Evolutionary conservation across 208 protist species (phyloP), one percentile per base, ranked within the genome.

Genomic region (Sergeia podlipaevii): DNA sequence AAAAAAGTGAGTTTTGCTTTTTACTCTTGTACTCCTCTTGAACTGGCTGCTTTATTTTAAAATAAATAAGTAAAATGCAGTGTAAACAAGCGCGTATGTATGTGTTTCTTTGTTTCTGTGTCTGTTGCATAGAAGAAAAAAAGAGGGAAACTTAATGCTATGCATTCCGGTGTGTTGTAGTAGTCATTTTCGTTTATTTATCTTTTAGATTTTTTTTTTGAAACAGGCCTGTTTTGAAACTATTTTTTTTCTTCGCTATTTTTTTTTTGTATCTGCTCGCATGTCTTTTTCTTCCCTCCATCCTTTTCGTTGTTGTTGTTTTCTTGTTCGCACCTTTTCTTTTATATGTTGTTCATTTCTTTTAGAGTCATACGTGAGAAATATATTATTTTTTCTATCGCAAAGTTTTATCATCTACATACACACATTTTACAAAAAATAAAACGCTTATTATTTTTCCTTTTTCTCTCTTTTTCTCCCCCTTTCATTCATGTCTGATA

Each of bases 181-280:
- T 5, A 5, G 28, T 11, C 45, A 4, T 30, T 39, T 27, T 18
- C 38, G 21, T 63, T 54, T 11, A 13, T 52, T 41, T 59, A 23
- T 51, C 45, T 38, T 36, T 58, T 26, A 5, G 20, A 4, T 24
- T 58, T 39, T 6, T 58, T 57, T 34, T 32, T 30, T n/a, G n/a
- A n/a, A n/a, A n/a, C n/a, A n/a, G n/a, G n/a, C n/a, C n/a, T n/a
- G n/a, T n/a, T n/a, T n/a, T n/a, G n/a, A n/a, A n/a, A n/a, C n/a
- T n/a, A n/a, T n/a, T 48, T 30, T 58, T 47, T 58, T 56, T 44
- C 32, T 30, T 56, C 8, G 7, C 21, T 24, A 18, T 4, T 41
- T 26, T 13, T 56, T 26, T 34, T 46, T 46, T 57, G 34, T 32
- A 20, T 57, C 6, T 52, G n/a, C n/a, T n/a, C n/a, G n/a, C n/a